These are phyloP conservation scores for Ustilago esculenta DNA, from an alignment of 1,284 basidiomycete species.

Conservation along the genomic window DNA sequence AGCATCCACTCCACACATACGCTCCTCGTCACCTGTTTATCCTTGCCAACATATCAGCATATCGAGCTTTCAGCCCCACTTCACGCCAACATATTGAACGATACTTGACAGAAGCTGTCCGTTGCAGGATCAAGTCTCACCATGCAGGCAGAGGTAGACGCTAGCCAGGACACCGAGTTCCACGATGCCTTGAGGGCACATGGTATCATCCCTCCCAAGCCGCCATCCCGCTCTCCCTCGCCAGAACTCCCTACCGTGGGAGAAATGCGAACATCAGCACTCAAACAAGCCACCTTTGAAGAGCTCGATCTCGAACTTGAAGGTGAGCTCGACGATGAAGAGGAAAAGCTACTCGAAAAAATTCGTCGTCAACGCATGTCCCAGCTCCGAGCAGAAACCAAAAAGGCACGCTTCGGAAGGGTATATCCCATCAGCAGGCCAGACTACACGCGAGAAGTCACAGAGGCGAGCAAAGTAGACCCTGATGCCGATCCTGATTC, in stretches of 20 bases:
- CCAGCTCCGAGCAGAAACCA: slow-evolving; percentile 75
- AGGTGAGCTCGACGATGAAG: slow-evolving; percentile 72
- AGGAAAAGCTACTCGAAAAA: slow-evolving; percentile 78
- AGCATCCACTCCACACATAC: not conserved
- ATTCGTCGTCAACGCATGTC: slow-evolving; percentile 76
- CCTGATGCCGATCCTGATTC: slow-evolving; percentile 65
- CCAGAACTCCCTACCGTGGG: slow-evolving; percentile 53
- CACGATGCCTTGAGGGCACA: slow-evolving; percentile 64
- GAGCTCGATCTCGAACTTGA: slow-evolving; percentile 59
- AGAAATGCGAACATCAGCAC: slow-evolving; percentile 39
- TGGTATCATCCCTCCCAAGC: slow-evolving; percentile 64
- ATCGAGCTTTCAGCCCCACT: not conserved
- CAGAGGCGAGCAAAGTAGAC: slow-evolving; percentile 82
- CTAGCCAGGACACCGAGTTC: slow-evolving; percentile 63
- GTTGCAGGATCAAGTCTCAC: too few relatives aligned
- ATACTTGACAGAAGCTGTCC: too few relatives aligned
- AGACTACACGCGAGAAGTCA: slow-evolving; percentile 93
- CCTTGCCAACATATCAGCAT: too few relatives aligned
- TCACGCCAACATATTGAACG: too few relatives aligned
- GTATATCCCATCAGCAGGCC: slow-evolving; percentile 88
- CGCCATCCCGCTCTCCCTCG: slow-evolving; percentile 63
- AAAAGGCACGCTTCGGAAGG: slow-evolving; percentile 80
- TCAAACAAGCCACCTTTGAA: slow-evolving; percentile 53
- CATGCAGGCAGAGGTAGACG: slow-evolving; percentile 57
- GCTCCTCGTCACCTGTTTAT: not conserved